Base-by-base conservation (phyloP, 495 filamentous ascomycete genomes). In the Chaetomium fimeti region DNA sequence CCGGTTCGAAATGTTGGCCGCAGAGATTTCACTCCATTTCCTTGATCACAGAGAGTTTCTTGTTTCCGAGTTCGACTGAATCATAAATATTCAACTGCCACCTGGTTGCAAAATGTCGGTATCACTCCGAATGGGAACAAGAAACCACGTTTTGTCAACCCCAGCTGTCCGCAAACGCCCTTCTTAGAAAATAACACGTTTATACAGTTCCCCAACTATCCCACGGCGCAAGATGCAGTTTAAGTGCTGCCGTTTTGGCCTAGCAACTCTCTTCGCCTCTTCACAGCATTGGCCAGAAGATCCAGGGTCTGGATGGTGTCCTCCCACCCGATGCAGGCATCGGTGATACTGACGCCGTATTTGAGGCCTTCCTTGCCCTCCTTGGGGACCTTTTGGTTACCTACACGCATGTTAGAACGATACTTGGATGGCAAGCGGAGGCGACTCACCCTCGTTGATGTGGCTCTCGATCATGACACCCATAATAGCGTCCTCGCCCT, bases 391-490 rank as follows among this genome's bases (percentile, higher is more conserved):
- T 97, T 98, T 77, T 99, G 94, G 76, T 81, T 89, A 64, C 92
- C 90, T 93, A 67, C 9, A 42, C 0, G 12, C 24, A 4, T 20
- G 66, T 74, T 69, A 61, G 57, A 55, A 59, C 28, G 58, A 36
- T 56, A 36, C 61, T 29, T 63, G 25, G 64, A 47, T 51, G 43
- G 56, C 32, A 47, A 32, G 9, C 6, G 18, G 32, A 16, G 22
- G 32, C 8, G 25, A 68, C 64, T 61, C 75, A 88, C 92, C 94
- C 78, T 97, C 94, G 73, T 92, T 87, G 76, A 99, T 95, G 74
- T 98, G 87, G 72, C 90, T 95, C 81, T 99, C 95, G 71, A 99
- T 96, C 94, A 98, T 98, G 40, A 97, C 92, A 69, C 94, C 94
- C 87, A 98, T 93, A 71, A 98, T 96, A 27, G 81, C 89, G 0